phyloP scores from a whole-genome alignment of 768 basidiomycete genomes.

The Leccinum variicolor region DNA sequence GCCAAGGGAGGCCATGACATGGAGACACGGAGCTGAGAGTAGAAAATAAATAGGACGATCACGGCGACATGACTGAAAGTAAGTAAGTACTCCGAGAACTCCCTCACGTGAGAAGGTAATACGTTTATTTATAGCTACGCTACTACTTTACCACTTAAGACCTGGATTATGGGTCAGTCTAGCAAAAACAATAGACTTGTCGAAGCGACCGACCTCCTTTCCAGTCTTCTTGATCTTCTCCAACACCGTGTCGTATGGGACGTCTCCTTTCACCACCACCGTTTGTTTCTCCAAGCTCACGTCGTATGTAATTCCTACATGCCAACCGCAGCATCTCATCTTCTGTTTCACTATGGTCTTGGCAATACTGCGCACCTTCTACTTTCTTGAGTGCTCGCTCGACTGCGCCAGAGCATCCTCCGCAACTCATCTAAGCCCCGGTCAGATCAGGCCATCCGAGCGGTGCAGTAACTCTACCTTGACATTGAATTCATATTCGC shows the following conservation, averaged over 20 bases:
- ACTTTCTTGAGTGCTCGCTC: conserved; percentile 70
- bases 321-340: not conserved
- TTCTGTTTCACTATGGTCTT: not conserved
- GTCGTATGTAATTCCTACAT: conserved; percentile 38
- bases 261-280: conserved; percentile 62
- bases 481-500: conserved; percentile 73
- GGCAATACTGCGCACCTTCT: conserved; percentile 25
- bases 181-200: not conserved
- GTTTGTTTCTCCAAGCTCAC: conserved; percentile 69
- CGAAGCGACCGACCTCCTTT: conserved; percentile 57
- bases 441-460: not conserved
- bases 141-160: conserved; percentile 16
- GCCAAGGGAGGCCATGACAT: conserved; percentile 36
- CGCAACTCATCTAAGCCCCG: conserved; percentile 73
- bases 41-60: not conserved
- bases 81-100: too few relatives aligned
- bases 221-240: conserved; percentile 88
- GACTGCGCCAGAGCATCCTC: conserved; percentile 83
- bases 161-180: not conserved
- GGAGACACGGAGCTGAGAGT: not conserved
- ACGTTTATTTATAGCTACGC: not conserved
- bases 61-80: not conserved
- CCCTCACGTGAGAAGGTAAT: not conserved
- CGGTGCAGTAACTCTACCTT: conserved; percentile 59
- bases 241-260: conserved; percentile 61